Base-by-base conservation (phyloP, 352 stramenopile genomes). In the Sclerospora graminicola region DNA sequence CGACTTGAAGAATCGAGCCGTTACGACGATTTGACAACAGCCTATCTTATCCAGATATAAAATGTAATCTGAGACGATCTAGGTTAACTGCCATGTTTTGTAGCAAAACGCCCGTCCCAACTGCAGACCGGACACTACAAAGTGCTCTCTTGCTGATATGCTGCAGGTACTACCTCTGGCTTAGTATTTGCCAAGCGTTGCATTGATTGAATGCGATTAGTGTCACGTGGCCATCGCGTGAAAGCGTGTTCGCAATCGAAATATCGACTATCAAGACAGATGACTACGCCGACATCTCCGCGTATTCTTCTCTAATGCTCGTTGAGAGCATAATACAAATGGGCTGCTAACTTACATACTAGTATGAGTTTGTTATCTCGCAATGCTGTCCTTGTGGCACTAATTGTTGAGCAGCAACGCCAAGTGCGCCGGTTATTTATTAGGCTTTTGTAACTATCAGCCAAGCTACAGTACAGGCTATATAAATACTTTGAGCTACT, bases 361-460 rank as follows among this genome's bases (percentile, higher is more conserved):
- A 11, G 6, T 38, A 39, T n/a, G 27, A 15, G 16, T 29, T 34
- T 37, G 40, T 41, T 40, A 42, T 45, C 21, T 45, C 38, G 21
- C 53, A 14, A 28, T 16, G 26, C 13, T 20, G n/a, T 20, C 7
- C 16, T 34, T 61, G 36, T 49, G 47, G 32, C 47, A 16, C 27
- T 2, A 23, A 8, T 15, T 16, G 31, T 28, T 18, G 47, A 42
- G 40, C 8, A 29, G 2, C 18, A 14, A 20, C 39, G 48, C 34
- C 54, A 63, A 35, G 55, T 43, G 39, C 36, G 42, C 34, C 20
- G 21, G 21, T 26, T n/a, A n/a, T n/a, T n/a, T n/a, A n/a, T n/a
- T n/a, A n/a, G n/a, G n/a, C n/a, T n/a, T n/a, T n/a, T n/a, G n/a
- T n/a, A n/a, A n/a, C n/a, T n/a, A n/a, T n/a, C n/a, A n/a, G n/a